Percentiles rank a stretch among this genome's conserved stretches.
These are phyloP conservation scores for Calonectria hongkongensis DNA, from an alignment of 2,329 filamentous ascomycete genomes.

Conservation along the genomic window DNA sequence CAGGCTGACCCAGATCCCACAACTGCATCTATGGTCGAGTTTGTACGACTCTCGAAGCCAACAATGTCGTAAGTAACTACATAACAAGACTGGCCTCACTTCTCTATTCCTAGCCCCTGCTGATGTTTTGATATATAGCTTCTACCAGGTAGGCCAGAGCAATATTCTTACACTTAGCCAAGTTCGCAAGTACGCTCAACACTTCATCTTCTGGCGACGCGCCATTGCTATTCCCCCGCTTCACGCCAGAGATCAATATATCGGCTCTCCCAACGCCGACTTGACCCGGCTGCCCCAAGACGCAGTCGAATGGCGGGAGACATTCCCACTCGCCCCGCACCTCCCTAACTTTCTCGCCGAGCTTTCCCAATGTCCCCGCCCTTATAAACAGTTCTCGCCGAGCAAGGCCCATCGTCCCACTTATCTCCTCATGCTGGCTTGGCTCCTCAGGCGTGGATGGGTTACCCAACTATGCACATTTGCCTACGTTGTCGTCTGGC, in stretches of 20 bases:
- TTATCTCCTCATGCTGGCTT: conserved; percentile 94
- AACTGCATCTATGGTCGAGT: conserved; percentile 86
- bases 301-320: conserved; percentile 81
- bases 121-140: conserved; percentile 59
- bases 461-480: conserved; percentile 95
- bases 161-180: conserved; percentile 85
- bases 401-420: conserved; percentile 90
- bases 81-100: background rate
- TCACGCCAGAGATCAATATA: conserved; percentile 91
- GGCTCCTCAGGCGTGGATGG: conserved; percentile 94
- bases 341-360: conserved; percentile 91
- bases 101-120: background rate
- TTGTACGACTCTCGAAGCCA: conserved; percentile 83
- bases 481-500: conserved; percentile 89
- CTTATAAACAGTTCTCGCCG: conserved; percentile 89
- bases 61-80: conserved; percentile 72
- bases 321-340: conserved; percentile 88
- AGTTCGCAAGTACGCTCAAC: conserved; percentile 90
- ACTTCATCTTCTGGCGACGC: conserved; percentile 96
- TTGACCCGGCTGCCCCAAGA: conserved; percentile 82
- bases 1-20: conserved; percentile 85
- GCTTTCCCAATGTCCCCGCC: conserved; percentile 86
- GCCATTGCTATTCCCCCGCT: conserved; percentile 94
- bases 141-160: conserved; percentile 81
- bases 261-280: conserved; percentile 93